Evolutionary conservation across 306 rosid genomes (phyloP).

Genomic region (Lagenaria siceraria): DNA sequence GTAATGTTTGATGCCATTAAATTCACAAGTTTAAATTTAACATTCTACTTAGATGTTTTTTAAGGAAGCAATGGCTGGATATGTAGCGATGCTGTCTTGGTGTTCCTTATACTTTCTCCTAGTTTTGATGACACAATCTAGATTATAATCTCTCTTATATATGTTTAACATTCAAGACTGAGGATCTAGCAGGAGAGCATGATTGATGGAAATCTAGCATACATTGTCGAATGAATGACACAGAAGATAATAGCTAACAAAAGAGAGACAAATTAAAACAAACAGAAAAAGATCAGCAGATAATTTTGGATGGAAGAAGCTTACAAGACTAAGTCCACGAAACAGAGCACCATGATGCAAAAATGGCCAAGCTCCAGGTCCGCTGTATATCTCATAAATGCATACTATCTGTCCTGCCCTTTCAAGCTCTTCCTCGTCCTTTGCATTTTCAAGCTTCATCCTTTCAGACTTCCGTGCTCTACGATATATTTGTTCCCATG

Average conservation of each 20-base stretch:
- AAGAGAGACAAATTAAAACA: not conserved
- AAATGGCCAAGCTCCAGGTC: conserved; percentile 74
- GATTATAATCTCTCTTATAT: not conserved
- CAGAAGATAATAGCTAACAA: not conserved
- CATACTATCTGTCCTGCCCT: conserved; percentile 79
- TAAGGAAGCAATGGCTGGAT: not conserved
- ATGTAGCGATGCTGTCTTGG: not conserved
- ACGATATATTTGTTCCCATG: conserved; percentile 72
- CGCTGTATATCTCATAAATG: conserved; percentile 88
- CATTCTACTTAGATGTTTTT: not conserved
- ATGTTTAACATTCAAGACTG: not conserved
- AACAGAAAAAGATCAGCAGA: not conserved
- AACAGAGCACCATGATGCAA: conserved; percentile 83
- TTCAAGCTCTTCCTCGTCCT: conserved; percentile 96
- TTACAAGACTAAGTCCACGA: conserved; percentile 93
- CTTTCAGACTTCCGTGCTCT: conserved; percentile 74
- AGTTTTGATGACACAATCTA: not conserved
- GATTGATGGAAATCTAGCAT: not conserved
- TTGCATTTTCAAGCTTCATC: conserved; percentile 71
- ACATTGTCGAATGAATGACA: not conserved
- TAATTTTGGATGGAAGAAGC: conserved; percentile 21
- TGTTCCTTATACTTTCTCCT: not conserved
- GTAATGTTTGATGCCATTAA: not conserved
- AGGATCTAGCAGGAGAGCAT: not conserved
- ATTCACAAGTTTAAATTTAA: not conserved